These are phyloP conservation scores for Rubus idaeus DNA, from an alignment of 306 rosid genomes.

Conservation along the genomic window DNA sequence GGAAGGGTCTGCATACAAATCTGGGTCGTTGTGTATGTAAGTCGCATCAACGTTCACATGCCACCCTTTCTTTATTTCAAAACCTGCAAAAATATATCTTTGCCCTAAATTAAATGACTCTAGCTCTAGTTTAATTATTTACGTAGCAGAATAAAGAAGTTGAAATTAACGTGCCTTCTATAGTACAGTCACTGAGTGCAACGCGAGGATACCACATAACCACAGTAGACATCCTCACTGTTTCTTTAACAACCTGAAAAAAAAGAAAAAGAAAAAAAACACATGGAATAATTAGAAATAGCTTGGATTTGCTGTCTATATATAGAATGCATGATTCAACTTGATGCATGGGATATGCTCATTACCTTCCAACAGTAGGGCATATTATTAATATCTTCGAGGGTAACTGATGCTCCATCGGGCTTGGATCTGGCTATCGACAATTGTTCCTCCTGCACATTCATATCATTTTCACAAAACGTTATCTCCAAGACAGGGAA, in stretches of 20 bases:
- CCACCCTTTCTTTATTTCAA: constrained; percentile 71
- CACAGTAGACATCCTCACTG: constrained; percentile 71
- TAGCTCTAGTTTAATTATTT: no score
- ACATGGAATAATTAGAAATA: not conserved
- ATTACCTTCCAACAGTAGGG: constrained; percentile 57
- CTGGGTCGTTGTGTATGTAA: constrained; percentile 61
- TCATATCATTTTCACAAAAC: not conserved
- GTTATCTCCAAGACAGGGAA: no score
- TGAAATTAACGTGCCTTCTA: constrained; percentile 46
- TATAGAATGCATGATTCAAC: no score
- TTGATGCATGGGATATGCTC: not conserved
- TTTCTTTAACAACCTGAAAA: constrained; percentile 65
- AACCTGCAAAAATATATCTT: constrained; percentile 35
- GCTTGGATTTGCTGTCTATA: no score
- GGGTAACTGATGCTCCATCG: constrained; percentile 44
- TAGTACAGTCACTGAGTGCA: constrained; percentile 57
- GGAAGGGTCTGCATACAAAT: constrained; percentile 51
- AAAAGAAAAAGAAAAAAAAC: constrained; percentile 8
- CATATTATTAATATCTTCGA: constrained; percentile 59
- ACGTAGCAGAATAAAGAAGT: no score
- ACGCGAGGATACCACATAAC: constrained; percentile 73
- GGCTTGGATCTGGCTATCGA: constrained; percentile 50
- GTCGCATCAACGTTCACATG: constrained; percentile 70
- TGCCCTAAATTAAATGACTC: no score
- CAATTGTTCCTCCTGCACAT: constrained; percentile 60